Evolutionary conservation across 225 moss, liverwort and hornwort genomes (phyloP).

Genomic region (Marchantia polymorpha): DNA sequence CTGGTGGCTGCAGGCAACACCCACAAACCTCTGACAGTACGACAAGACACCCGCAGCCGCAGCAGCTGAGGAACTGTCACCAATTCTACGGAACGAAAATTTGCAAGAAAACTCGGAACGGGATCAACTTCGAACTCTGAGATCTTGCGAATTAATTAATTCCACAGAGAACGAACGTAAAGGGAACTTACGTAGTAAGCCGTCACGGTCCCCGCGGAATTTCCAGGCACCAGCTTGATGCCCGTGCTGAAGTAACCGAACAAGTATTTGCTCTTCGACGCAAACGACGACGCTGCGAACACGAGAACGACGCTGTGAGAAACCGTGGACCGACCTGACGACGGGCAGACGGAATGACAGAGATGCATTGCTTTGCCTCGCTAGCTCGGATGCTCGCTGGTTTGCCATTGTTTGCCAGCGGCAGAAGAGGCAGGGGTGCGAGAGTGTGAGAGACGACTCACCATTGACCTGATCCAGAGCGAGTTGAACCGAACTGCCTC

Average conservation of each 20-base stretch:
- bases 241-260: constrained; percentile 62
- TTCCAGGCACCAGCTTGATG: constrained; percentile 55
- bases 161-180: not conserved
- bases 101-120: too few species aligned
- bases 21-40: too few species aligned
- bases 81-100: too few species aligned
- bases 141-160: not conserved
- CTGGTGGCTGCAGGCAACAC: too few species aligned
- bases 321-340: not conserved
- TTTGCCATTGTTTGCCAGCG: too few species aligned
- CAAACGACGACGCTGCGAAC: constrained; percentile 52
- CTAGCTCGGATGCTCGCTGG: too few species aligned
- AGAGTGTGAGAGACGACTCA: not conserved
- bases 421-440: too few species aligned
- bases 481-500: constrained; percentile 26
- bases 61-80: too few species aligned
- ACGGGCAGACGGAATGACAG: not conserved
- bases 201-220: constrained; percentile 64
- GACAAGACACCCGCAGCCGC: not conserved
- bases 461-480: constrained; percentile 24
- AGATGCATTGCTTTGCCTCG: not conserved
- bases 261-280: constrained; percentile 47
- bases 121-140: not conserved
- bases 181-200: constrained; percentile 51
- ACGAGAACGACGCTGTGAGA: not conserved